Percentiles rank a stretch among this genome's conserved stretches.
Conservation (phyloP, 352 stramenopile genomes). For the Pelagophyceae sp. region DNA sequence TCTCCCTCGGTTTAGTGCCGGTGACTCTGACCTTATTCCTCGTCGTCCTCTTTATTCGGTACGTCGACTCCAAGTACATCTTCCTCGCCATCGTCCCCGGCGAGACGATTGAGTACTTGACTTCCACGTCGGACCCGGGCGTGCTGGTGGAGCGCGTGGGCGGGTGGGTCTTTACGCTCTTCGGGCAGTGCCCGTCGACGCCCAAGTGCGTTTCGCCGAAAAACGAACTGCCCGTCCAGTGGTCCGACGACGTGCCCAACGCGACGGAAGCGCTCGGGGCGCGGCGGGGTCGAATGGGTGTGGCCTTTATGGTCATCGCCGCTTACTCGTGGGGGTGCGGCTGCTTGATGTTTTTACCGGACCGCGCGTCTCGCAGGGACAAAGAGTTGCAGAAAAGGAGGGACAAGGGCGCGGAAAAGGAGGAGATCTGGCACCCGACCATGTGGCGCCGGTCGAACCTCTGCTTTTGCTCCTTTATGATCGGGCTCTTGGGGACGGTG, state of each 20-base stretch:
- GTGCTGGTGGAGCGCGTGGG: slow-evolving; percentile 23
- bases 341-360: slow-evolving; percentile 80
- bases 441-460: slow-evolving; percentile 90
- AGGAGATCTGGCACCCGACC: slow-evolving; percentile 72
- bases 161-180: slow-evolving; percentile 39
- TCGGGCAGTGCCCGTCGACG: slow-evolving; percentile 32
- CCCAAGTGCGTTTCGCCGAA: not conserved
- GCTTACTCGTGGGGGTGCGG: slow-evolving; percentile 68
- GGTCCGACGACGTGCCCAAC: not conserved
- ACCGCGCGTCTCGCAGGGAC: slow-evolving; percentile 72
- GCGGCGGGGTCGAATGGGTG: slow-evolving; percentile 67
- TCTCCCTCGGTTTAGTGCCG: slow-evolving; percentile 71
- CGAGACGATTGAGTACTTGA: slow-evolving; percentile 33
- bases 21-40: slow-evolving; percentile 57
- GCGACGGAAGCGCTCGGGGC: slow-evolving; percentile 42
- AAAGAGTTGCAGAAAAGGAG: slow-evolving; percentile 48
- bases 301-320: slow-evolving; percentile 81
- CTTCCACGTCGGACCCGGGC: slow-evolving; percentile 23
- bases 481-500: slow-evolving; percentile 80
- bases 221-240: slow-evolving; percentile 3
- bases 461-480: slow-evolving; percentile 78
- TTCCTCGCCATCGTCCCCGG: slow-evolving; percentile 69
- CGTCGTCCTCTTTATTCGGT: slow-evolving; percentile 48
- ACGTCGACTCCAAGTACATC: slow-evolving; percentile 81
- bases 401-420: slow-evolving; percentile 62